Evolutionary conservation across 495 filamentous ascomycete species (phyloP).

Genomic region (Beverwykella pulmonaria): DNA sequence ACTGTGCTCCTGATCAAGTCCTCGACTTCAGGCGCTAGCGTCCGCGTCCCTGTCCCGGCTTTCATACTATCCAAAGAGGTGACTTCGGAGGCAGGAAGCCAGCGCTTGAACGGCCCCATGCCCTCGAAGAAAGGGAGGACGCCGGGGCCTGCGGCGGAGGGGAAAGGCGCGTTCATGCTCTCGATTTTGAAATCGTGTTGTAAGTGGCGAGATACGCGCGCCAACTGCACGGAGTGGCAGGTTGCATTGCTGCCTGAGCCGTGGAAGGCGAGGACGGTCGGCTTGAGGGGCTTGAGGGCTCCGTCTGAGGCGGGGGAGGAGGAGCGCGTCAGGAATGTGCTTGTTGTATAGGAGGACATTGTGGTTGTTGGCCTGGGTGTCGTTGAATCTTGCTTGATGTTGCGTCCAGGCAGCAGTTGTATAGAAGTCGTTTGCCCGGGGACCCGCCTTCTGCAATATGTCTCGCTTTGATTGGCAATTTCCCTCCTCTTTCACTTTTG

Average conservation of each 20-base stretch:
- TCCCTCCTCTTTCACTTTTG: too few relatives aligned
- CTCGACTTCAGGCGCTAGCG: slow-evolving; percentile 18
- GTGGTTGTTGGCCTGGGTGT: too few relatives aligned
- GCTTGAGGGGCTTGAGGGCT: slow-evolving; percentile 9
- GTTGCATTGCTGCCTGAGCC: slow-evolving; percentile 29
- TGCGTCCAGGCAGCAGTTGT: too few relatives aligned
- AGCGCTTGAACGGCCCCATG: slow-evolving; percentile 34
- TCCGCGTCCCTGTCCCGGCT: not conserved
- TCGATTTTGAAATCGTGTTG: slow-evolving; percentile 25
- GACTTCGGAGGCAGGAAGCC: slow-evolving; percentile 17
- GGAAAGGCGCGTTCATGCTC: slow-evolving; percentile 24
- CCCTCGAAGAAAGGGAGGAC: slow-evolving; percentile 35
- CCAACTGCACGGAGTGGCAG: slow-evolving; percentile 31
- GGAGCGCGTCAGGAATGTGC: too few relatives aligned
- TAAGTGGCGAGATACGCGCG: slow-evolving; percentile 18
- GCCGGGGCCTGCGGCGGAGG: slow-evolving; percentile 29
- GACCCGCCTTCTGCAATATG: too few relatives aligned
- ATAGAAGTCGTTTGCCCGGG: too few relatives aligned
- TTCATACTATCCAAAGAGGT: slow-evolving; percentile 3
- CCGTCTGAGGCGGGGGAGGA: not conserved
- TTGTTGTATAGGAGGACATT: too few relatives aligned
- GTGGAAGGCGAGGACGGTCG: slow-evolving; percentile 33
- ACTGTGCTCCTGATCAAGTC: slow-evolving; percentile 4
- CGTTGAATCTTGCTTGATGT: too few relatives aligned
- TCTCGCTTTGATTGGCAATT: too few relatives aligned